Base-by-base conservation (phyloP, 345 rosid genomes). In the Brassica nigra region DNA sequence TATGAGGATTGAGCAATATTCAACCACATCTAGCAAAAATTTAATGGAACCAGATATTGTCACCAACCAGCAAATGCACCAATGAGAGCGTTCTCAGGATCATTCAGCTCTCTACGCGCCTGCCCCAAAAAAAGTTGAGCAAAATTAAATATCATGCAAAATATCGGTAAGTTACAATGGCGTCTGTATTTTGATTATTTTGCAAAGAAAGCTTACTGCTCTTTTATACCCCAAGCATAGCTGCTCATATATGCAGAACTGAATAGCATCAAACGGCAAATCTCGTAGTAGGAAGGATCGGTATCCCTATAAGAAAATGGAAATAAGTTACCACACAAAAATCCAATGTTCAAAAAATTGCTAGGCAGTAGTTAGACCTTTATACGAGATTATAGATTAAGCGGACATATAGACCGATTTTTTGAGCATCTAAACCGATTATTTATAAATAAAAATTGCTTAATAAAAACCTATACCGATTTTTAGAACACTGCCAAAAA, bases 211-310 rank as follows among this genome's bases (percentile, higher is more conserved):
- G 68, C 88, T 87, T 88, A 91, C 99, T 31, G 89, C 97, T 18
- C 59, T 86, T 76, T 88, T 95, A 82, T 93, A 95, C 47, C 96
- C 97, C 74, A 95, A 80, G 70, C 97, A 88, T 52, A 95, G 88
- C 85, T 95, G 98, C 89, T 95, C 98, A 42, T 95, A 95, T 78
- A 93, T 86, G 84, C 98, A 95, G 84, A 95, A 95, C 78, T 95
- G 98, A 79, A 91, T 86, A 44, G 97, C 99, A 84, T 95, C 99
- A 85, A 95, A 95, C 23, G 97, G 97, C 83, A 95, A 87, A 86
- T 95, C 99, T 79, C 97, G 86, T 86, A 95, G 66, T 39, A 93
- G 76, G 78, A 93, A 93, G 5, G 98, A 93, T 79, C 98, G 83
- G 72, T 93, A 95, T 59, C 99, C 99, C 99, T 95, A 74, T 30